Evolutionary conservation across 148 eudicot species (phyloP).

Genomic region (Talinum fruticosum): DNA sequence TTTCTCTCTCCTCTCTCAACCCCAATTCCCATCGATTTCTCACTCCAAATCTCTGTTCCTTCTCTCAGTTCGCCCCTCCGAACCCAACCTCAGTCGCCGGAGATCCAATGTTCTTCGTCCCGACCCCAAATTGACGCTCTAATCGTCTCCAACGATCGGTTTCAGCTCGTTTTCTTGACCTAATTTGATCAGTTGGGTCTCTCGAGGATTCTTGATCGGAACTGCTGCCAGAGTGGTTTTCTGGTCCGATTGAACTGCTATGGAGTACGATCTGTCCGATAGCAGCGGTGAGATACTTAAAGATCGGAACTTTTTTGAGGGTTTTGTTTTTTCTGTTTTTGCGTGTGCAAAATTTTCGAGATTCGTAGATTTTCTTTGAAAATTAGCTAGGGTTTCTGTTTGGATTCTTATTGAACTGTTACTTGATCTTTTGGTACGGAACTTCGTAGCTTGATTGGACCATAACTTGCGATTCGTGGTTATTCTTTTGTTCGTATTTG

Average conservation of each 20-base stretch:
- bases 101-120: conserved; percentile 2
- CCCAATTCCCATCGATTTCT: conserved; percentile 26
- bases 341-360: not conserved
- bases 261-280: conserved; percentile 52
- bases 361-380: conserved; percentile 4
- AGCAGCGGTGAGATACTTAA: conserved; percentile 54
- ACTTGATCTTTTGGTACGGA: conserved; percentile 2
- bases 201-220: conserved; percentile 2
- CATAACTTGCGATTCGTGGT: not conserved
- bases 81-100: conserved; percentile 4
- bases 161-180: conserved; percentile 16
- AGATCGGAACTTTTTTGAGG: conserved; percentile 7
- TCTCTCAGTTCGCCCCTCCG: conserved; percentile 9
- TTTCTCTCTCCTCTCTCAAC: conserved; percentile 26
- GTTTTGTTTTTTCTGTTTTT: not conserved
- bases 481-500: not conserved
- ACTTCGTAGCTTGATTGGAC: conserved; percentile 9
- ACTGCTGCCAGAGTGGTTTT: not conserved
- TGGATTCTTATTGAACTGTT: not conserved
- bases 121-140: not conserved
- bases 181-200: conserved; percentile 17
- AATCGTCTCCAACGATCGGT: not conserved
- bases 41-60: conserved; percentile 18
- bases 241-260: conserved; percentile 25
- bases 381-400: conserved; percentile 15